Conservation (phyloP, 1,284 basidiomycete genomes). For the Anthracocystis panici-leucophaei region DNA sequence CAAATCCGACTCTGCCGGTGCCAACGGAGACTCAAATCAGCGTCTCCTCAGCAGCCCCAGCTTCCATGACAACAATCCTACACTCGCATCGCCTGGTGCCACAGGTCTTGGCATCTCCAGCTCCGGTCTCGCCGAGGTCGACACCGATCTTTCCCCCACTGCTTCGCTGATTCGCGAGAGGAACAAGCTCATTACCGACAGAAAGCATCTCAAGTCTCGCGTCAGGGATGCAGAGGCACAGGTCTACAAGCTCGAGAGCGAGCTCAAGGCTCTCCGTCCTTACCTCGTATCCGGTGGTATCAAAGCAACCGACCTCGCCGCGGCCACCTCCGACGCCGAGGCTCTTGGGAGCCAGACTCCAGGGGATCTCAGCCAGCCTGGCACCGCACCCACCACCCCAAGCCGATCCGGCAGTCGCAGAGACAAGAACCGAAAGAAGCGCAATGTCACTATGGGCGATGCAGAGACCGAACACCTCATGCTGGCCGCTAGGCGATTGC, state of each 20-base stretch:
- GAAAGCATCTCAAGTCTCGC: slow-evolving; percentile 63
- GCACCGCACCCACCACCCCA: slow-evolving; percentile 46
- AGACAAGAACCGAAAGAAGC: slow-evolving; percentile 49
- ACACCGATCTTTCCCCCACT: slow-evolving; percentile 43
- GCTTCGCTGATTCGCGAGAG: slow-evolving; percentile 60
- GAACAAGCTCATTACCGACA: slow-evolving; percentile 67
- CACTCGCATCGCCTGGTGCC: slow-evolving; percentile 14
- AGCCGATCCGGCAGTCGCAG: slow-evolving; percentile 48
- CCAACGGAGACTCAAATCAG: slow-evolving; percentile 19
- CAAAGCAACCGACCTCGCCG: slow-evolving; percentile 29
- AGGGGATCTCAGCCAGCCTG: slow-evolving; percentile 25
- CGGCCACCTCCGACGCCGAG: slow-evolving; percentile 12
- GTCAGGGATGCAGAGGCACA: slow-evolving; percentile 66
- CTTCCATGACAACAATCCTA: slow-evolving; percentile 24
- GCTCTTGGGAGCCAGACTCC: slow-evolving; percentile 16
- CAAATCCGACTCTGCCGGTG: slow-evolving; percentile 18
- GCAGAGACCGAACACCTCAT: slow-evolving; percentile 71
- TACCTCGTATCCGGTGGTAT: slow-evolving; percentile 58
- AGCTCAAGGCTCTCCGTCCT: slow-evolving; percentile 62
- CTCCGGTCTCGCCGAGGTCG: slow-evolving; percentile 31
- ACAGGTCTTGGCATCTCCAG: slow-evolving; percentile 46
- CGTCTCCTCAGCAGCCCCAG: slow-evolving; percentile 37
- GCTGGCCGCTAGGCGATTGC: slow-evolving; percentile 68
- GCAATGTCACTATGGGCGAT: slow-evolving; percentile 69
- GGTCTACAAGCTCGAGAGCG: slow-evolving; percentile 62